Evolutionary conservation across 768 basidiomycete genomes (phyloP).

Genomic region (Porphyrellus cyaneotinctus): DNA sequence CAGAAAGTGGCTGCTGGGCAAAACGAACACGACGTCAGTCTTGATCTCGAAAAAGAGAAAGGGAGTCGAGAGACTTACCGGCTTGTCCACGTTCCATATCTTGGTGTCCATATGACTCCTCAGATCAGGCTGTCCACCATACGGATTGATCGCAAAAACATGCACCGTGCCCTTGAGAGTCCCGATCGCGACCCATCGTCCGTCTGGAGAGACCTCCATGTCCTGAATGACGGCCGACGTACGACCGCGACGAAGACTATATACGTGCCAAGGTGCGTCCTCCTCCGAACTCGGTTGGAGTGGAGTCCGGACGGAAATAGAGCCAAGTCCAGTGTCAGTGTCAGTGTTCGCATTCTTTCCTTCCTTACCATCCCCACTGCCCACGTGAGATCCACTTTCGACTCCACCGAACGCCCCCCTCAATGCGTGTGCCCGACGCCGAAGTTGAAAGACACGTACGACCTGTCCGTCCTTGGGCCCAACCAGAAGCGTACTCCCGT

Average conservation of each 20-base stretch:
- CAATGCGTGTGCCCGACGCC: conserved; percentile 23
- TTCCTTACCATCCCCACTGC: background rate
- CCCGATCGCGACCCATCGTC: conserved; percentile 66
- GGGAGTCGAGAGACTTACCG: conserved; percentile 33
- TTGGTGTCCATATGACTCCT: conserved; percentile 55
- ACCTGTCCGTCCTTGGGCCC: conserved; percentile 54
- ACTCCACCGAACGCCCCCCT: conserved; percentile 8
- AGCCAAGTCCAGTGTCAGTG: conserved; percentile 1
- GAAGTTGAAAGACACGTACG: conserved; percentile 45
- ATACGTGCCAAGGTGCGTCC: conserved; percentile 50
- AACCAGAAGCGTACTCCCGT: conserved; percentile 50
- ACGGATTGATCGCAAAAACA: conserved; percentile 73
- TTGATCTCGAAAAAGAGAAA: background rate
- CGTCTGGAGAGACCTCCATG: conserved; percentile 43
- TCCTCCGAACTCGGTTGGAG: conserved; percentile 3
- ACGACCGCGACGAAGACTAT: conserved; percentile 65
- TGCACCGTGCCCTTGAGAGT: conserved; percentile 64
- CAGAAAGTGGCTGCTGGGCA: conserved; percentile 46
- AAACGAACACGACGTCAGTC: background rate
- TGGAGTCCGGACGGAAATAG: conserved; percentile 1
- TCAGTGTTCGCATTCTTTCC: conserved; percentile 1
- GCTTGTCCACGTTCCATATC: conserved; percentile 49
- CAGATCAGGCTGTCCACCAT: conserved; percentile 64
- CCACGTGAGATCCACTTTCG: background rate
- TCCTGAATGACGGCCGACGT: conserved; percentile 62